A percentile compares a stretch with the other conserved stretches of the same genome.
phyloP scores from a whole-genome alignment of 805 yeast species.

The Nakazawaea ambrosiae region DNA sequence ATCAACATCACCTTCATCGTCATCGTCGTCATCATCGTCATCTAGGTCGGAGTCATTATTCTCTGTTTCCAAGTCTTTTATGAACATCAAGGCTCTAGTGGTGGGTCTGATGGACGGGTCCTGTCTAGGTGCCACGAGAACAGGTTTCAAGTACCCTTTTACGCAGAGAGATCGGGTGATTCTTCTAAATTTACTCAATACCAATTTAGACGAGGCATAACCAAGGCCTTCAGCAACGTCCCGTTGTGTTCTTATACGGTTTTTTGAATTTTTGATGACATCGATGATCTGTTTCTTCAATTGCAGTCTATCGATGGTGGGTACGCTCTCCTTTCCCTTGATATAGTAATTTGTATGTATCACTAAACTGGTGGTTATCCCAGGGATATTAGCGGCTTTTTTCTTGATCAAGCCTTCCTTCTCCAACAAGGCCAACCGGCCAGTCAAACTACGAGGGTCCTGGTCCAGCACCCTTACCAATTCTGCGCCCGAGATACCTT shows the following conservation, averaged over 20 bases:
- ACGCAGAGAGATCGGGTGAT: slow-evolving; percentile 38
- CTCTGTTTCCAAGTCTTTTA: slow-evolving; percentile 31
- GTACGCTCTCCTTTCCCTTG: slow-evolving; percentile 1
- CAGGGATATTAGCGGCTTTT: slow-evolving; percentile 27
- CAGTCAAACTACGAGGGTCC: slow-evolving; percentile 64
- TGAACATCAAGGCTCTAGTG: slow-evolving; percentile 38
- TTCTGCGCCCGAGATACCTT: slow-evolving; percentile 55
- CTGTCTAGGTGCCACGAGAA: slow-evolving; percentile 32
- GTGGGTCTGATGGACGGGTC: slow-evolving; percentile 35
- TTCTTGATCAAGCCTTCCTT: slow-evolving; percentile 42
- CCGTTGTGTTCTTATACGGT: slow-evolving; percentile 48
- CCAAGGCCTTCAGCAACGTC: slow-evolving; percentile 57
- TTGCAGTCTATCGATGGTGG: slow-evolving; percentile 13
- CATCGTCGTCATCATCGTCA: background rate
- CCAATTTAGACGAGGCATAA: slow-evolving; percentile 30
- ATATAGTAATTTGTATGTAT: slow-evolving; percentile 39
- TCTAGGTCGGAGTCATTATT: slow-evolving; percentile 6
- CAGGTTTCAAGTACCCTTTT: slow-evolving; percentile 39
- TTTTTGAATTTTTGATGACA: slow-evolving; percentile 50
- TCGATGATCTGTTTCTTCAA: slow-evolving; percentile 31
- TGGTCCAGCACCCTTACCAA: slow-evolving; percentile 53
- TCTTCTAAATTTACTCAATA: slow-evolving; percentile 30
- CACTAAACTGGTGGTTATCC: slow-evolving; percentile 48
- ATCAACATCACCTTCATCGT: slow-evolving; percentile 19
- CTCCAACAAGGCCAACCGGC: slow-evolving; percentile 50